Base-by-base conservation (phyloP, 805 yeast species). In the Peterozyma xylosa region DNA sequence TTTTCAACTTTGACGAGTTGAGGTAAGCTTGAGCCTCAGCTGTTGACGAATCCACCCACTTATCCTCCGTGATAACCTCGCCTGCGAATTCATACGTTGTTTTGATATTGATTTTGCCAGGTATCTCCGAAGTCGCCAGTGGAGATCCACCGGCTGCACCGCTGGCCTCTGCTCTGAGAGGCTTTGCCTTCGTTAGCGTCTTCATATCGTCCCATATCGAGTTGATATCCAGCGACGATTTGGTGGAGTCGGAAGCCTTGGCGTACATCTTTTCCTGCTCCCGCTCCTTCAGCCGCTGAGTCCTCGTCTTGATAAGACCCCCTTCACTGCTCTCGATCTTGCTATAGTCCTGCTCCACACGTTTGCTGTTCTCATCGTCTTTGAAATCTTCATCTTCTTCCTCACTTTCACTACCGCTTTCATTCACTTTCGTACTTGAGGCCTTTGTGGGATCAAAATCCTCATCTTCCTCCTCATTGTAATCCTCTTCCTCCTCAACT, bases 1-100 rank as follows among this genome's bases (percentile, higher is more conserved):
- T 50, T 41, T 61, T 50, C 36, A 68, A 65, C 27, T 68, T 70
- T 1, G 78, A 64, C 1, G 83, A 78, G 48, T 74, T 76, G 37
- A 86, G 59, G 54, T 82, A 88, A 15, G 90, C 96, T 51, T 78
- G 78, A 0, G 95, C 98, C 58, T 88, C 96, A 11, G 93, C 93
- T 9, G 96, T 84, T 38, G 77, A 71, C 7, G 73, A 74, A 39
- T 78, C 83, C 1, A 93, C 97, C 62, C 73, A 68, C 60, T 86
- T 88, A 47, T 82, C 81, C 55, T 90, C 96, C 0, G 83, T 76
- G 2, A 84, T 71, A 2, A 79, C 68, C 53, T 85, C 85, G 5
- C 97, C 97, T 0, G 99, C 98, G 71, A 88, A 91, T 45, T 86
- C 84, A 58, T 86, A 91, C 2, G 81, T 76, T 49, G 93, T 72